These are phyloP conservation scores for Populus deltoides DNA, from an alignment of 345 rosid species.

Conservation along the genomic window DNA sequence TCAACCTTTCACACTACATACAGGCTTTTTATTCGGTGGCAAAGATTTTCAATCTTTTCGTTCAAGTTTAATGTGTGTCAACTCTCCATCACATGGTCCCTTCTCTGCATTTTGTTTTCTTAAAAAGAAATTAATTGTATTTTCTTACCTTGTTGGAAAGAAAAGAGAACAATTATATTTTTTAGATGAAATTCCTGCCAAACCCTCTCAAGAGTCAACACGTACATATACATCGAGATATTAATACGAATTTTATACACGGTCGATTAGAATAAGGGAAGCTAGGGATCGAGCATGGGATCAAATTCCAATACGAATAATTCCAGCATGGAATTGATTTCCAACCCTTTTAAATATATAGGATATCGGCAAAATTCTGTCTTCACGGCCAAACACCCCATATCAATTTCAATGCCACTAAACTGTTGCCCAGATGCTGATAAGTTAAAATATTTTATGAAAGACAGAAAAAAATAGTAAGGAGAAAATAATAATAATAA, in stretches of 20 bases:
- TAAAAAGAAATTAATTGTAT: background rate
- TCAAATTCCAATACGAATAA: background rate
- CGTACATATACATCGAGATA: background rate
- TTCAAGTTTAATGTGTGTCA: too few species aligned
- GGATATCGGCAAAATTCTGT: background rate
- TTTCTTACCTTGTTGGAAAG: too few species aligned
- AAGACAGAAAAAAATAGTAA: background rate
- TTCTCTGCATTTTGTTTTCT: background rate
- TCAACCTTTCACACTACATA: too few species aligned
- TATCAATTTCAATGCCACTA: background rate
- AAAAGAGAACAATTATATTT: background rate
- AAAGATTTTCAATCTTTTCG: too few species aligned
- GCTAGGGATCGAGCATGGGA: background rate
- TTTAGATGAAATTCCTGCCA: too few species aligned
- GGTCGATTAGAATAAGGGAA: background rate
- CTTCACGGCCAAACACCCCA: conserved; percentile 13
- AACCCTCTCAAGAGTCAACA: background rate
- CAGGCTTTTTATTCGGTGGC: background rate
- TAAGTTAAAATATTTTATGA: background rate
- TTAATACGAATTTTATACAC: background rate
- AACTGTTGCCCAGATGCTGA: conserved; percentile 1
- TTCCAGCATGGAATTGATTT: background rate
- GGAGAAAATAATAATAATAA: background rate
- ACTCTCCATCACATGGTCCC: background rate
- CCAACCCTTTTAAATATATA: background rate